Conservation (phyloP, 2,329 filamentous ascomycete species). For the Aspergillus fructus region DNA sequence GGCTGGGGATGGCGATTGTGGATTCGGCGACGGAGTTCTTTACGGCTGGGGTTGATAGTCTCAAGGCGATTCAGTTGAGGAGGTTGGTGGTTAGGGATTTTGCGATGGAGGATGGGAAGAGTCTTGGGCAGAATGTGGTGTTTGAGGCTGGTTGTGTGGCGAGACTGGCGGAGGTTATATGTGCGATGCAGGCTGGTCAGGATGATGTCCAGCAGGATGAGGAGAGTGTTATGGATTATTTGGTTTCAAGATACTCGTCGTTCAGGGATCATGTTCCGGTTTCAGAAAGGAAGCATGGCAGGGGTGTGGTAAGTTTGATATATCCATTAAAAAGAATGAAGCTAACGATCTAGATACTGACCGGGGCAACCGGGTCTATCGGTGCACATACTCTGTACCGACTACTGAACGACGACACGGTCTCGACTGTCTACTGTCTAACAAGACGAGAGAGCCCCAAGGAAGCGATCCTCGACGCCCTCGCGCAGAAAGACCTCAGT, state of each 20-base stretch:
- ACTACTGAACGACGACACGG: slow-evolving; percentile 36
- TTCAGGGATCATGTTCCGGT: slow-evolving; percentile 36
- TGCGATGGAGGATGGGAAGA: slow-evolving; percentile 30
- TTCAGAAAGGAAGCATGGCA: slow-evolving; percentile 19
- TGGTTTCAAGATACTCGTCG: slow-evolving; percentile 49
- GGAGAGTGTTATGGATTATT: slow-evolving; percentile 40
- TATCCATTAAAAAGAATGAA: background rate
- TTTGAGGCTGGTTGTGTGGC: slow-evolving; percentile 44
- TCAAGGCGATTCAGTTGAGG: slow-evolving; percentile 48
- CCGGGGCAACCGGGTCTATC: slow-evolving; percentile 47
- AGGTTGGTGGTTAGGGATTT: slow-evolving; percentile 43
- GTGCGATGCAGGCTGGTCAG: slow-evolving; percentile 31
- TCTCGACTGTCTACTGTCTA: slow-evolving; percentile 40
- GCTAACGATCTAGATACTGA: slow-evolving; percentile 30
- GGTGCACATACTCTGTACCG: slow-evolving; percentile 42
- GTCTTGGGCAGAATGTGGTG: slow-evolving; percentile 40
- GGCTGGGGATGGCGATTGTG: slow-evolving; percentile 27
- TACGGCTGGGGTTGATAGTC: slow-evolving; percentile 46
- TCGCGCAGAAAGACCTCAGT: slow-evolving; percentile 21
- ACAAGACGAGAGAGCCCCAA: slow-evolving; percentile 29
- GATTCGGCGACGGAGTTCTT: slow-evolving; percentile 43
- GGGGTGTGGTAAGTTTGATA: background rate
- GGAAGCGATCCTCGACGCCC: slow-evolving; percentile 22
- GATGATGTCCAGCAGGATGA: slow-evolving; percentile 21
- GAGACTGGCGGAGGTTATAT: slow-evolving; percentile 30